Evolutionary conservation across 2,329 filamentous ascomycete genomes (phyloP).

Genomic region (Fusarium brevicatenulatum): DNA sequence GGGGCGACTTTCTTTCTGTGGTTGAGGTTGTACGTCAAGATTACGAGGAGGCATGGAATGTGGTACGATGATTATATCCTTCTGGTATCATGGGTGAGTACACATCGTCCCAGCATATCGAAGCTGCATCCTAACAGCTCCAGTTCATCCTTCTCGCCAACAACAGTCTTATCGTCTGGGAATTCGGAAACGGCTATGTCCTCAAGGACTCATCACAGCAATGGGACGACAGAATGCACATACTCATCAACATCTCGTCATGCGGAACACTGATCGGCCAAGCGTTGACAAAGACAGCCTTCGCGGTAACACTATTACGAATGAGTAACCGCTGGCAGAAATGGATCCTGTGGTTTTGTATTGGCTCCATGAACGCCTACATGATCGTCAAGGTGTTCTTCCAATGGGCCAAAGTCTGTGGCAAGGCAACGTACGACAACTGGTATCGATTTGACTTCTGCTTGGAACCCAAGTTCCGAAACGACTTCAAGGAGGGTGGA

Average conservation of each 20-base stretch:
- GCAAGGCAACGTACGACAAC: slow-evolving; percentile 54
- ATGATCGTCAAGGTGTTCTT: slow-evolving; percentile 60
- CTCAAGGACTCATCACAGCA: slow-evolving; percentile 48
- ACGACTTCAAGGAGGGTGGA: slow-evolving; percentile 60
- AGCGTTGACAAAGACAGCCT: slow-evolving; percentile 52
- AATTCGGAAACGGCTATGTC: slow-evolving; percentile 61
- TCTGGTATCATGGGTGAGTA: slow-evolving; percentile 50
- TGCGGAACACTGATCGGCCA: slow-evolving; percentile 52
- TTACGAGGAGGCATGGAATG: slow-evolving; percentile 49
- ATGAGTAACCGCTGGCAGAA: slow-evolving; percentile 58
- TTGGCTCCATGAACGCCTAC: slow-evolving; percentile 59
- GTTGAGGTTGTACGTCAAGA: slow-evolving; percentile 50
- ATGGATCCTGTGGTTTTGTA: slow-evolving; percentile 60
- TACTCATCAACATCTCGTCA: slow-evolving; percentile 58
- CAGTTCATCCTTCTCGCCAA: slow-evolving; percentile 57
- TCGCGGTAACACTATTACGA: slow-evolving; percentile 50
- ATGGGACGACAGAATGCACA: slow-evolving; percentile 64
- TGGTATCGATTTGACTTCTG: slow-evolving; percentile 60
- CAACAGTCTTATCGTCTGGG: slow-evolving; percentile 56
- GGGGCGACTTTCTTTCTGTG: slow-evolving; percentile 47
- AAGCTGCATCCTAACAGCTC: background rate
- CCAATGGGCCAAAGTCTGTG: slow-evolving; percentile 61
- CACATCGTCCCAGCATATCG: background rate
- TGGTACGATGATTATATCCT: slow-evolving; percentile 55
- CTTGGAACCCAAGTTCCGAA: slow-evolving; percentile 50